Evolutionary conservation across 2,329 filamentous ascomycete genomes (phyloP), one percentile per base, ranked within the genome.

Genomic region (Cadophora gregata): DNA sequence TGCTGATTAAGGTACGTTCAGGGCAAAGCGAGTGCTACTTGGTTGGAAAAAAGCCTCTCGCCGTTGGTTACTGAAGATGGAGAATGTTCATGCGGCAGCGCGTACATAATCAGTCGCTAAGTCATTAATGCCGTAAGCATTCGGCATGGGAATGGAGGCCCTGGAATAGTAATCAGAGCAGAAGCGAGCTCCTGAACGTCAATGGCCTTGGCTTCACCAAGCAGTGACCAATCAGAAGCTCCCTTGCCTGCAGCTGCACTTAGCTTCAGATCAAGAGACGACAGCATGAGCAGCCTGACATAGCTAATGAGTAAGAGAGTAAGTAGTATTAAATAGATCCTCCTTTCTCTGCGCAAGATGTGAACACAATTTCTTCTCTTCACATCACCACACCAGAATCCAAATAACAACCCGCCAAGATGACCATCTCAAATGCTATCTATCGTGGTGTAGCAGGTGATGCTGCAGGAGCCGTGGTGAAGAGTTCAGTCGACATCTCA

Each of bases 401-500:
- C 10, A 10, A 33, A 33, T 21, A 27, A 8, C 24, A 53, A 36
- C 29, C 29, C 36, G 9, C n/a, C 19, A 36, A 1, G 24, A 56
- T 56, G 53, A 24, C 53, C 8, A 56, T 56, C 31, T 36, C 53
- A 4, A 66, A 66, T 29, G 31, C 38, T 19, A 53, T 59, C 16
- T 66, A 66, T n/a, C 65, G 59, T 14, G 62, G 65, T 3, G 50
- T 67, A 10, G 29, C 53, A 21, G 53, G 53, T 14, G 53, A 31
- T 9, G 50, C 50, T n/a, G 65, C 64, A 47, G 62, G 65, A 36
- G 56, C 21, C 12, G 61, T 67, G 8, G 60, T 64, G 61, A 67
- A 67, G 29, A 42, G 56, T 16, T 36, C 62, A 4, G 48, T 59
- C 42, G 59, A 67, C 16, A 38, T 64, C 4, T 63, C 65, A 50